Base-by-base conservation (phyloP, 2,329 filamentous ascomycete species). In the Penicillium hesseltinei region DNA sequence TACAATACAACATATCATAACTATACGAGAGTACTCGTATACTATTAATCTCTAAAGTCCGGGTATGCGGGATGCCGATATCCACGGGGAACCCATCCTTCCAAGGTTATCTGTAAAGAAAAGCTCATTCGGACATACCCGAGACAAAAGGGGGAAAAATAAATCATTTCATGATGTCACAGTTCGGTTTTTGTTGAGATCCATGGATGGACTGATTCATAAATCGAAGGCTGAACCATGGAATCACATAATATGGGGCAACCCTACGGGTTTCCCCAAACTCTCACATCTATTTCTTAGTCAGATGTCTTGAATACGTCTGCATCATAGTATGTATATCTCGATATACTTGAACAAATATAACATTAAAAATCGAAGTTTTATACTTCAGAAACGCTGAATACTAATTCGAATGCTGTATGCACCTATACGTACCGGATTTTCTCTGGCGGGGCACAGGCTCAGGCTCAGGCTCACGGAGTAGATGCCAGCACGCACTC, bases 351-450 rank as follows among this genome's bases (percentile, higher is more conserved):
- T 21, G 38, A 40, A n/a, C n/a, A 38, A 21, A 19, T 13, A 40
- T 33, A 33, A 33, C 31, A 5, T 33, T 5, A 40, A 13, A 40
- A 21, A 45, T 8, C 4, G 6, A 31, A 36, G 31, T 13, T 42
- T 5, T 27, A 55, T 45, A 43, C 15, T 17, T 23, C 7, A 38
- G 23, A 56, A 48, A 54, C 42, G 36, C 42, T 60, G 42, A 47
- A 31, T 42, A 51, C 33, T 52, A 45, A 59, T 23, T 15, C 29
- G 31, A 59, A 51, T 58, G 50, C 36, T 36, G 27, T 54, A 39
- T 31, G 29, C 29, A 31, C 29, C 10, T 31, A 31, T 31, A 31
- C 4, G 29, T 31, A 31, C 9, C 29, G 29, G 29, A 31, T 31
- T 31, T 31, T 31, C 10, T 3, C 29, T 31, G 29, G 29, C 29